Evolutionary conservation across 1,284 basidiomycete genomes (phyloP), one percentile per base, ranked within the genome.

Genomic region (Puccinia coronata): DNA sequence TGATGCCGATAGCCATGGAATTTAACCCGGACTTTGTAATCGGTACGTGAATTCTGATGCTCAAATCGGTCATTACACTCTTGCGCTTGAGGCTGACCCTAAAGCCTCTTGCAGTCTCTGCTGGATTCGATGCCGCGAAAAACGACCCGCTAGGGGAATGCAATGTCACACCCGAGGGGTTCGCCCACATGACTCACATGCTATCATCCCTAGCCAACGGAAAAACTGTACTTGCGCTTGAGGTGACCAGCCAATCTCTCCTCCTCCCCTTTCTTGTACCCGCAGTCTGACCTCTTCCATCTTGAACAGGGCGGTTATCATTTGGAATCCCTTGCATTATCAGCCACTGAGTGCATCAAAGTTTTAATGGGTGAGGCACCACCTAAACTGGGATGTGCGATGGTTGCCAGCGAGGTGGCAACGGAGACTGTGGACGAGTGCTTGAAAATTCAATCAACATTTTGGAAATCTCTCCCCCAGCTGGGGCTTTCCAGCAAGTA

Each of bases 101-200:
- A 9, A 49, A 51, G 63, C 70, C 47, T 25, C 36, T 18, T 23
- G 11, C 28, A 47, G 95, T 99, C 84, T 98, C 96, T 20, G 95
- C 97, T 25, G 97, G 97, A 2, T 99, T 98, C 84, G 97, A 99
- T 85, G 96, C 97, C 6, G 97, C 97, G 0, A 90, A 90, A 41
- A 96, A 96, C 0, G 97, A 99, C 85, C 90, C 91, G 65, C 90
- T 99, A 6, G 97, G 97, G 34, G 91, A 91, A 86, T 98, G 95
- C 85, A 88, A 91, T 83, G 96, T 99, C 81, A 90, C 93, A 0
- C 97, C 97, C 0, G 90, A 91, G n/a, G 96, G 95, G 1, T 99
- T 95, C 86, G 95, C 95, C 0, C 96, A 98, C 84, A 98, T 99
- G 96, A 98, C 97, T 2, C 93, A 98, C 84, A 95, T 97, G 92